Evolutionary conservation across 2,329 filamentous ascomycete species (phyloP).

Genomic region (Diaporthe sp.): DNA sequence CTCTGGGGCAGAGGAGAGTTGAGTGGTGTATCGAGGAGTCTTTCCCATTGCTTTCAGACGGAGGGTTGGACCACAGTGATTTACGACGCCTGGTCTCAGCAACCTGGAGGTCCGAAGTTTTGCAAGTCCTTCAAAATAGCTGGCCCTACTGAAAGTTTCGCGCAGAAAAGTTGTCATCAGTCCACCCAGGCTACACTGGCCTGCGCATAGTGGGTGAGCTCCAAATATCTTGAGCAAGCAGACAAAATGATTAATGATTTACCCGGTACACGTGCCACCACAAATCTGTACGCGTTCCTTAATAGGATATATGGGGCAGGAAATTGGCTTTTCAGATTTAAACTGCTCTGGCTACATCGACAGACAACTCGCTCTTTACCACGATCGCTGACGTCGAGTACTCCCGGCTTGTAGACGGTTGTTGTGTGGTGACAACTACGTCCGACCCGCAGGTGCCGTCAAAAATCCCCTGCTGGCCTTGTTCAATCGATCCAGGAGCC

Average conservation of each 20-base stretch:
- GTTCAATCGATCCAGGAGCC: neutral
- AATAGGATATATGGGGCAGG: neutral
- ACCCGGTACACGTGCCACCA: neutral
- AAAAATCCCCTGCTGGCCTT: neutral
- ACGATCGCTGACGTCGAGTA: neutral
- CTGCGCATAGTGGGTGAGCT: no score
- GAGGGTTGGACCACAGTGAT: rapidly evolving
- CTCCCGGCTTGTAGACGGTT: neutral
- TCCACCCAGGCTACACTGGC: no score
- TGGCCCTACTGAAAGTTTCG: no score
- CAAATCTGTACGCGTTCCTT: neutral
- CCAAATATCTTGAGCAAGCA: no score
- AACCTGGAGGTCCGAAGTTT: no score
- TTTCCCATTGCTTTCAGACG: no score
- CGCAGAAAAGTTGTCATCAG: no score
- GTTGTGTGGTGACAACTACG: neutral
- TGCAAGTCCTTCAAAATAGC: no score
- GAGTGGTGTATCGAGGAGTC: no score
- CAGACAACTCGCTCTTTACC: constrained; percentile 19
- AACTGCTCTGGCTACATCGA: constrained; percentile 1
- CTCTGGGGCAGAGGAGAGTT: no score
- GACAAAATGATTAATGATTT: neutral
- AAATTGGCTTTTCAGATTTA: neutral
- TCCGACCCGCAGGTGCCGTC: neutral
- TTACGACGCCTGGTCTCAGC: no score